Evolutionary conservation across 768 basidiomycete genomes (phyloP), one percentile per base, ranked within the genome.

Genomic region (Auricularia heimuer): DNA sequence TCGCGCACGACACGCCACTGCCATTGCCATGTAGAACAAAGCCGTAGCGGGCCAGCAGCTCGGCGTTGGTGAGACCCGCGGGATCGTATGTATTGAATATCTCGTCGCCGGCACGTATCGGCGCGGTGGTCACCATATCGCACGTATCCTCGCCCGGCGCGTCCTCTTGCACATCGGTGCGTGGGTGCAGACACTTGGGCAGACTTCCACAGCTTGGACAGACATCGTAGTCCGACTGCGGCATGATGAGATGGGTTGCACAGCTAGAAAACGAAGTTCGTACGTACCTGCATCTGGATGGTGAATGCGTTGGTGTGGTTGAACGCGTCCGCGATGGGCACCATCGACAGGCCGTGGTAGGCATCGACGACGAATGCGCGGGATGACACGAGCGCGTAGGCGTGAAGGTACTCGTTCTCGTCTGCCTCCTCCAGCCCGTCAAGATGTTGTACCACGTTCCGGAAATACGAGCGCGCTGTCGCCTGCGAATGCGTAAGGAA

Each of bases 281-380:
- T 45, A 11, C 45, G 18, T 71, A 90, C 89, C 83, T 91, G 84
- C 64, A 91, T 77, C 71, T 90, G 88, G 64, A 90, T 81, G 68
- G 86, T 84, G 70, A 90, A 84, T 54, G 85, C 83, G 58, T 83
- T 78, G 2, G 78, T 71, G 68, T 92, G 90, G 73, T 92, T 90
- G 75, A 92, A 91, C 89, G 82, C 82, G 76, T 94, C 93, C 37
- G 90, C 90, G 67, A 93, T 82, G 3, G 93, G 92, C 21, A 92
- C 89, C 82, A 96, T 88, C 1, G 88, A 82, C 18, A 94, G 77
- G 4, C 85, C 85, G 72, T 92, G 91, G 71, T 85, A 94, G 6
- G 83, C 80, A 73, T 95, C 93, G 66, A 93, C 84, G 66, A 90
- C 77, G 75, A 95, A 95, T 3, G 91, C 88, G 45, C 93, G 81